Conservation (phyloP, 371 early-diverging fungal genomes). For the Amoeboaphelidium protococcarum region DNA sequence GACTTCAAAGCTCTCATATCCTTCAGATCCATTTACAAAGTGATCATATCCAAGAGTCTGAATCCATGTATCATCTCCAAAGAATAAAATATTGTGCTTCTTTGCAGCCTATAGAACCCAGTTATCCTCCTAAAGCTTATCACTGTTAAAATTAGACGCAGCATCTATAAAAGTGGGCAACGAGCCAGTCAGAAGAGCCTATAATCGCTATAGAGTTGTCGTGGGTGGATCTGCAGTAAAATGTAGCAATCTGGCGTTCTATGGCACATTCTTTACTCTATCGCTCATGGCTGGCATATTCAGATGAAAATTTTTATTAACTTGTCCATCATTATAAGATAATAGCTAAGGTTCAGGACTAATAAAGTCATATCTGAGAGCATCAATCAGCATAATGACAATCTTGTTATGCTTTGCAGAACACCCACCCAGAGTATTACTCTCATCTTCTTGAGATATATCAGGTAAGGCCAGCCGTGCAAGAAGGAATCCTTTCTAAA, state of each 20-base stretch:
- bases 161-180: background rate
- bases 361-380: conserved; percentile 44
- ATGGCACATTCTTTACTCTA: conserved; percentile 15
- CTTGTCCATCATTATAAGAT: conserved; percentile 47
- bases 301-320: conserved; percentile 23
- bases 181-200: background rate
- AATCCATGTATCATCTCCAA: conserved; percentile 14
- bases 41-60: background rate
- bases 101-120: conserved; percentile 31
- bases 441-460: background rate
- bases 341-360: conserved; percentile 7
- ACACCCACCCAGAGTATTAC: background rate
- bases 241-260: conserved; percentile 29
- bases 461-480: background rate
- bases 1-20: conserved; percentile 52
- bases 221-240: conserved; percentile 26
- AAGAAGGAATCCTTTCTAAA: background rate
- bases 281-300: conserved; percentile 30
- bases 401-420: conserved; percentile 33
- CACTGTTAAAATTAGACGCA: conserved; percentile 30
- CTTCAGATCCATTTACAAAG: conserved; percentile 20
- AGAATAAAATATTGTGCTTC: conserved; percentile 12
- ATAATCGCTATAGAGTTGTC: background rate
- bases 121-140: conserved; percentile 57
- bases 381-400: conserved; percentile 51